Evolutionary conservation across 495 filamentous ascomycete species (phyloP), one percentile per base, ranked within the genome.

Genomic region (Penicillium malachiteum): DNA sequence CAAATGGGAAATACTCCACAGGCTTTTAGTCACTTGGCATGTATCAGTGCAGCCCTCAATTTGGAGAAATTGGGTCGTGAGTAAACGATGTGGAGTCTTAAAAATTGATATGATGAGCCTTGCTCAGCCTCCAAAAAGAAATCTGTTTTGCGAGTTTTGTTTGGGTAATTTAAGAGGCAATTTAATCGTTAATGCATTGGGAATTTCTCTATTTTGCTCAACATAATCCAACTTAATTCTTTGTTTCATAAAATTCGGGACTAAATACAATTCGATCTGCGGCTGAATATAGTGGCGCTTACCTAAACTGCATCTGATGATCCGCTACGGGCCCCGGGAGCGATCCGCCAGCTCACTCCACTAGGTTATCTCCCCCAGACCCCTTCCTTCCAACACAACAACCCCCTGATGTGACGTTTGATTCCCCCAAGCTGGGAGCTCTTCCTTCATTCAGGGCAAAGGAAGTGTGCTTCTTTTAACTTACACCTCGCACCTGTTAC

Each of bases 1-100:
- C 87, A 89, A 72, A 77, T 87, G 50, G 87, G 87, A 3, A 89
- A 90, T 59, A 89, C 84, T 2, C 86, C 87, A 0, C 87, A 90
- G 65, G 87, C 87, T 0, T 90, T 90, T 62, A 86, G 82, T 58
- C 87, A 90, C 57, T 65, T 89, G 45, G 86, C 87, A 3, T 78
- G 88, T 58, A 82, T 90, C 54, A 86, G 82, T 66, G 87, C 86
- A 0, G 87, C 86, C 3, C 88, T 90, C 60, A 90, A 89, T 67
- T 68, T 90, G 44, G 84, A 87, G 34, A 68, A 60, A 45, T 21
- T 62, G 18, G 59, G 61, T 40, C 48, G 21, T 26, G 21, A 26
- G 21, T 26, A 26, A 26, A 26, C 21, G 49, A 13, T 35, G 30
- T 14, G 12, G 33, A 30, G n/a, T 16, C 14, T 9, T 48, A 17